Conservation (phyloP, 768 basidiomycete species). For the Mrakia hoshinonis region DNA sequence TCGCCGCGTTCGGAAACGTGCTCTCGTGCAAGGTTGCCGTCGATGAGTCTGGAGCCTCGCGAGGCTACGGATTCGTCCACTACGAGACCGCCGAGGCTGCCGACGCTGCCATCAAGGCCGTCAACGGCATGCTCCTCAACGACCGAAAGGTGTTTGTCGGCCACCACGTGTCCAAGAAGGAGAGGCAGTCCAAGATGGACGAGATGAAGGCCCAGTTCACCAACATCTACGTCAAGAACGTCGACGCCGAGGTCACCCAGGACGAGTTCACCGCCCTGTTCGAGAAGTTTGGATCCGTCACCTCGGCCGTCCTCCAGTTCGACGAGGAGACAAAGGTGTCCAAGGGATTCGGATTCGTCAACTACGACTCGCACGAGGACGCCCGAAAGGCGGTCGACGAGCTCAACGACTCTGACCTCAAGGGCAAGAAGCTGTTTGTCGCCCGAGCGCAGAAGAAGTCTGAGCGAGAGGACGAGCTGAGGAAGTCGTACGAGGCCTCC, state of each 20-base stretch:
- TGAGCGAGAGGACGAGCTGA: slow-evolving; percentile 94
- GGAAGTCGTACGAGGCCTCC: slow-evolving; percentile 84
- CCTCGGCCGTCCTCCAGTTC: slow-evolving; percentile 73
- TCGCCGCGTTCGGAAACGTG: slow-evolving; percentile 97
- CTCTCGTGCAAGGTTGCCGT: slow-evolving; percentile 98
- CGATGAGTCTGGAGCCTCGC: slow-evolving; percentile 88
- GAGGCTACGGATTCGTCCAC: slow-evolving; percentile 98
- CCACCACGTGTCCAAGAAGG: slow-evolving; percentile 94
- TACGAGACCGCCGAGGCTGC: slow-evolving; percentile 97
- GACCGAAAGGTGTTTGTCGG: slow-evolving; percentile 99
- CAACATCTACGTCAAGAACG: slow-evolving; percentile 96
- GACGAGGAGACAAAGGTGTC: slow-evolving; percentile 77
- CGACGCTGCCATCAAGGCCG: slow-evolving; percentile 90
- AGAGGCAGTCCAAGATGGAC: slow-evolving; percentile 95
- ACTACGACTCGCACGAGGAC: slow-evolving; percentile 85
- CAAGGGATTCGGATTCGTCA: slow-evolving; percentile 98
- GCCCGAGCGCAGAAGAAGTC: slow-evolving; percentile 96
- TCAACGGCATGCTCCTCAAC: slow-evolving; percentile 98
- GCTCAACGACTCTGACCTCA: slow-evolving; percentile 74
- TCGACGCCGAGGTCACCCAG: slow-evolving; percentile 71
- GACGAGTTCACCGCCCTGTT: slow-evolving; percentile 83
- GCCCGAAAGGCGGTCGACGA: slow-evolving; percentile 80
- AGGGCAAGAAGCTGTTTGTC: slow-evolving; percentile 87
- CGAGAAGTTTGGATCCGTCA: slow-evolving; percentile 64
- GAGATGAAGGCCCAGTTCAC: slow-evolving; percentile 97